Base-by-base conservation (phyloP, 2,329 filamentous ascomycete species). In the Hawksworthiomyces lignivorus region DNA sequence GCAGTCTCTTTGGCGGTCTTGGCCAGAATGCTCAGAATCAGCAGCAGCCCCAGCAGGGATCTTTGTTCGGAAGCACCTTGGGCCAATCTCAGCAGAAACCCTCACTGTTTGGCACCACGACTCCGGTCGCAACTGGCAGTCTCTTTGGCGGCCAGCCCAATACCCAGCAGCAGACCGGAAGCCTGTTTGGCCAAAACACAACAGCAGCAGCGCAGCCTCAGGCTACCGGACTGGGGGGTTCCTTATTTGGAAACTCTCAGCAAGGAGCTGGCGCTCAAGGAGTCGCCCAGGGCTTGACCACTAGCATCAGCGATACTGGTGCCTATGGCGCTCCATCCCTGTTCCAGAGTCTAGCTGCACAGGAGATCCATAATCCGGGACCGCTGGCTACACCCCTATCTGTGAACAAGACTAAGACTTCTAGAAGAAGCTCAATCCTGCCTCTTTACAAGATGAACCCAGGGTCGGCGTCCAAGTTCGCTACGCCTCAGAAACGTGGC, bases 381-480 rank as follows among this genome's bases (percentile, higher is more conserved):
- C 92, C 94, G 4, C 73, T 98, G 50, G 92, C 90, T 8, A 97
- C 90, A 1, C 92, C 94, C 0, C 72, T 97, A 11, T 84, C 82
- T 8, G 82, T 80, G 49, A 82, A 78, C 54, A 82, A 80, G 61
- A 67, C 68, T 28, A 90, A 87, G 64, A 51, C 49, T 8, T 73
- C 82, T 43, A 86, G 85, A 61, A 84, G 87, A 58, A 80, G 77
- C 50, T 83, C 85, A 9, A 84, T 90, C 32, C 65, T 95, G 41
- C 88, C 88, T 3, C 80, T 92, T 58, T 88, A 90, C 68, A 92
- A 89, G 64, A 74, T 94, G 50, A 90, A 87, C 35, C 87, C 88
- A 0, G 77, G 79, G 35, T 86, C 86, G 26, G 81, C 85, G 8
- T 83, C 84, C 18, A 83, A 88, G 36, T 81, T 89, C 43, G 75